Evolutionary conservation across 257 asterid species (phyloP).

Genomic region (Solanum ahanhuiri): DNA sequence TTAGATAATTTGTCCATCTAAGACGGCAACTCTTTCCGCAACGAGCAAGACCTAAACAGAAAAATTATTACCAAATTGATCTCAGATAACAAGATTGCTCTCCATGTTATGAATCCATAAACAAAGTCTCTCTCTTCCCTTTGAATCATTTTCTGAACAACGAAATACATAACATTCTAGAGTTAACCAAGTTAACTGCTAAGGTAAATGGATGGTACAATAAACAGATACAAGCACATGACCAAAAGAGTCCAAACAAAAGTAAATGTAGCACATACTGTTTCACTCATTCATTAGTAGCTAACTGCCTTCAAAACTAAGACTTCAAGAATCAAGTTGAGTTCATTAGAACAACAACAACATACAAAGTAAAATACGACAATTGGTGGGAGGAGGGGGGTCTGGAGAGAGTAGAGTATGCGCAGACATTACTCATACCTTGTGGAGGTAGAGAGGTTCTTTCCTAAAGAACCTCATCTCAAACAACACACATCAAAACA

Average conservation of each 20-base stretch:
- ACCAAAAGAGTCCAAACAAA: neutral
- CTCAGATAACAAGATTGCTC: neutral
- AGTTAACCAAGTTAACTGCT: neutral
- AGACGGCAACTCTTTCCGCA: constrained; percentile 94
- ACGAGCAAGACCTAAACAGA: constrained; percentile 59
- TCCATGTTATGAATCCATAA: neutral
- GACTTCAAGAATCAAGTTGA: neutral
- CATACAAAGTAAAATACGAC: neutral
- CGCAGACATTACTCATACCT: neutral
- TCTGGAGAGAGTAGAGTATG: neutral
- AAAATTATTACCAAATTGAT: neutral
- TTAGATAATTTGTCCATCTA: constrained; percentile 86
- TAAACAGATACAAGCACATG: neutral
- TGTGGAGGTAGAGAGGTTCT: neutral
- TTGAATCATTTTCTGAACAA: neutral
- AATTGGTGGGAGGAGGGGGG: neutral
- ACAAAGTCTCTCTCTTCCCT: neutral
- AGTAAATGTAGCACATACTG: neutral
- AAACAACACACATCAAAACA: neutral
- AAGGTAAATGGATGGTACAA: neutral
- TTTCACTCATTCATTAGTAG: neutral
- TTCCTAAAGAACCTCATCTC: neutral
- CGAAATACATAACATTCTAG: neutral
- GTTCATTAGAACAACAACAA: neutral
- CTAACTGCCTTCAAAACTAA: neutral